Base-by-base conservation (phyloP, 2,329 filamentous ascomycete genomes). In the Truncatella angustata region DNA sequence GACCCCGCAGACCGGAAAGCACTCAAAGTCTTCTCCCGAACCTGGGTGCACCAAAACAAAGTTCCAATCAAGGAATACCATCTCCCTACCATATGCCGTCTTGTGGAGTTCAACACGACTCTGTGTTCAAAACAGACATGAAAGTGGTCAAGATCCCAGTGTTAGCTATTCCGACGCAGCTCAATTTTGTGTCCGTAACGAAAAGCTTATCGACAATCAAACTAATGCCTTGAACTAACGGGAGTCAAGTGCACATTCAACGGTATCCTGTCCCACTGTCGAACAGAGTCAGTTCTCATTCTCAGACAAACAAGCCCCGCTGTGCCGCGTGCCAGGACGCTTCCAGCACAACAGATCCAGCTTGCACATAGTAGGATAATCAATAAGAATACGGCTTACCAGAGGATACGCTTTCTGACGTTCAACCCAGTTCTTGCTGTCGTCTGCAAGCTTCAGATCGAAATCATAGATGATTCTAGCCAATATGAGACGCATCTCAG, bases 401-500 rank as follows among this genome's bases (percentile, higher is more conserved):
- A 51, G 24, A 12, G 49, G 26, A 14, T 23, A 51, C 3, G 49
- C 24, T 18, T 51, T 51, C 16, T 51, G 49, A 11, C 39, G 24
- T 20, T 51, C 26, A 20, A 51, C 45, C 49, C 49, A 51, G 6
- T 37, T 9, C 16, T 51, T 23, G 20, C 49, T 44, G 21, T 52
- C 40, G 4, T 50, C 53, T 10, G 48, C 49, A 16, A 54, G 49
- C 24, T 36, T 42, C 18, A 56, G 34, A 44, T 56, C 51, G 16
- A 56, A 56, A 24, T 49, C 46, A 30, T 39, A 56, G 14, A 56
- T 42, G 5, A 56, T 36, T 11, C 48, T 26, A 20, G 54, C 54
- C 26, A 56, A 32, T 18, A 56, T 51, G 9, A 56, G 48, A 7
- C 54, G 47, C 54, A 56, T 56, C 40, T 56, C 54, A 26, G 54